A percentile compares a stretch with the other conserved stretches of the same genome.
phyloP scores from a whole-genome alignment of 768 basidiomycete genomes.

The Nidularia sp. region DNA sequence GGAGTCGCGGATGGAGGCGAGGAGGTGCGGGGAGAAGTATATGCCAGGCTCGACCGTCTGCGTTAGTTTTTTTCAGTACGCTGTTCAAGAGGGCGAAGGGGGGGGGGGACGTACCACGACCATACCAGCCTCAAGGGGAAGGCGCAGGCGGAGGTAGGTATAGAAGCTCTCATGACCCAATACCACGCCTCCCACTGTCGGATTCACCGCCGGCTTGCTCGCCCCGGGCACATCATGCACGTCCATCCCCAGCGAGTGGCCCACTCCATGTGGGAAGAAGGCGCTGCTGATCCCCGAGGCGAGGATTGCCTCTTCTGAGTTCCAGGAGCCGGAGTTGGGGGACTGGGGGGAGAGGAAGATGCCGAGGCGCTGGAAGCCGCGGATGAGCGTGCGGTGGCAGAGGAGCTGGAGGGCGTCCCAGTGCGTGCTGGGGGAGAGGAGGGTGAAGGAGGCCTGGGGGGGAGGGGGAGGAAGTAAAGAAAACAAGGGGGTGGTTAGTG shows the following conservation, averaged over 20 bases:
- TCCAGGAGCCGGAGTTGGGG: conserved; percentile 48
- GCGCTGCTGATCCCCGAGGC: conserved; percentile 73
- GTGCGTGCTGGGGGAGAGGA: conserved; percentile 73
- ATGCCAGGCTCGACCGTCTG: conserved; percentile 90
- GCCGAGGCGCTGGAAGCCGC: conserved; percentile 77
- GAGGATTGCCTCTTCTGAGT: conserved; percentile 65
- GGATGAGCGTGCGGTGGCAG: conserved; percentile 79
- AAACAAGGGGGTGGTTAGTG: no score
- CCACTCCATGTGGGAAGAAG: conserved; percentile 94
- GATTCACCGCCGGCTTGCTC: conserved; percentile 64
- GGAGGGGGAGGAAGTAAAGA: background rate
- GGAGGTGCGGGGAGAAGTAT: conserved; percentile 79
- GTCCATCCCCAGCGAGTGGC: conserved; percentile 90
- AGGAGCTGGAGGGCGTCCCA: conserved; percentile 88
- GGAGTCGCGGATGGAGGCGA: conserved; percentile 61
- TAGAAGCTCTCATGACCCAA: conserved; percentile 66
- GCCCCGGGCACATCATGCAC: conserved; percentile 89
- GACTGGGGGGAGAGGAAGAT: conserved; percentile 68
- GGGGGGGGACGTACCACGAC: conserved; percentile 61
- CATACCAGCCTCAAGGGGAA: conserved; percentile 52
- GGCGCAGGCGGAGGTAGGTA: conserved; percentile 72
- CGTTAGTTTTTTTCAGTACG: background rate
- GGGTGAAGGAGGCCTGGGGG: conserved; percentile 59
- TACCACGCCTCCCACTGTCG: conserved; percentile 36
- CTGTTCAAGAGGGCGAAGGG: no score